phyloP scores from a whole-genome alignment of 306 rosid species.

The Malus orientalis region DNA sequence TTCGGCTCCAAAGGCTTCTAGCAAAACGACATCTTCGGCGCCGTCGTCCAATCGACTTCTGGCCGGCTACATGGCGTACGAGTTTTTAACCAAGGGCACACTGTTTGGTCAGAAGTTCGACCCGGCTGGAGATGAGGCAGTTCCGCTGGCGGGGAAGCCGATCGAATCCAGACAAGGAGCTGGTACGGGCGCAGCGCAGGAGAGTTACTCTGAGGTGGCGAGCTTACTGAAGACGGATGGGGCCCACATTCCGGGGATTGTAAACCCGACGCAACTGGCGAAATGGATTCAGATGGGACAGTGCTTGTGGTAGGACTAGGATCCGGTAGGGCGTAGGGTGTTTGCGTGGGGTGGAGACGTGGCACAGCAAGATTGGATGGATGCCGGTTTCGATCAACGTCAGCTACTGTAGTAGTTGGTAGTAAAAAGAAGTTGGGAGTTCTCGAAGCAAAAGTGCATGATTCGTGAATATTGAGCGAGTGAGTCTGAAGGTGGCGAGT shows the following conservation, averaged over 20 bases:
- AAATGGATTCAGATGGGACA: conserved; percentile 58
- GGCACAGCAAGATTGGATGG: conserved; percentile 13
- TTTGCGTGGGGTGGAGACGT: conserved; percentile 1
- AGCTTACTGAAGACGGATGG: conserved; percentile 47
- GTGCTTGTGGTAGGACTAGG: not conserved
- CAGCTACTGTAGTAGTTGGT: not conserved
- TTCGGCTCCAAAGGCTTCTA: not conserved
- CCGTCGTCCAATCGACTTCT: conserved; percentile 38
- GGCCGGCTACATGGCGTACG: conserved; percentile 74
- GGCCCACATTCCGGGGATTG: conserved; percentile 64
- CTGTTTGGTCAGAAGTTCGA: conserved; percentile 49
- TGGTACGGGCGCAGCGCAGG: conserved; percentile 24
- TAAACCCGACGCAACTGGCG: conserved; percentile 68
- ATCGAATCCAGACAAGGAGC: not conserved
- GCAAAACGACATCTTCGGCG: conserved; percentile 2
- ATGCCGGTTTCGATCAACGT: not conserved
- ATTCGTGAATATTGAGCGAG: not conserved
- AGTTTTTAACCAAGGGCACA: conserved; percentile 53
- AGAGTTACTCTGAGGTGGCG: conserved; percentile 49
- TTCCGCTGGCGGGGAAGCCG: not conserved
- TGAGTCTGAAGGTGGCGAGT: not conserved
- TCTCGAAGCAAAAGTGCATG: not conserved
- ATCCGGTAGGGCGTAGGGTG: not conserved
- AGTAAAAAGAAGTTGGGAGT: not conserved
- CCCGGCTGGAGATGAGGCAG: conserved; percentile 16